Conservation (phyloP, 2,329 filamentous ascomycete genomes). For the Knoxdaviesia proteae region DNA sequence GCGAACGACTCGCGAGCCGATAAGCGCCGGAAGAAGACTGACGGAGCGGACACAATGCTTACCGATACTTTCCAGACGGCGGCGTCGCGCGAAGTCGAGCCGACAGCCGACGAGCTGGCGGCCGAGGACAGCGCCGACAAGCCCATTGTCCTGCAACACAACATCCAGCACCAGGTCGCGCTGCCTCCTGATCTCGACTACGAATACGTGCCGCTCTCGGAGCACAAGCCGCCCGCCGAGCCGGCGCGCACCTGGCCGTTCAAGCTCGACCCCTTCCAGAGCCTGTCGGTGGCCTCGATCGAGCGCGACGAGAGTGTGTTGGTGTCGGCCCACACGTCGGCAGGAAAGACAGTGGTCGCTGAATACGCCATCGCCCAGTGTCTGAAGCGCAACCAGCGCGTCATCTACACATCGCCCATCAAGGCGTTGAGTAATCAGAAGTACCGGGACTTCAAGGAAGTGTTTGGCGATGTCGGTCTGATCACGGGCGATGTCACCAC, state of each 20-base stretch:
- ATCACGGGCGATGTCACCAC: slow-evolving; percentile 99
- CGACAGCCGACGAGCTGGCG: slow-evolving; percentile 2
- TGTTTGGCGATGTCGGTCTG: slow-evolving; percentile 89
- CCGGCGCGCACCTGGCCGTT: slow-evolving; percentile 76
- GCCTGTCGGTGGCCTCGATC: slow-evolving; percentile 82
- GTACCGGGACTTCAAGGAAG: slow-evolving; percentile 84
- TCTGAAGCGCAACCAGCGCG: slow-evolving; percentile 88
- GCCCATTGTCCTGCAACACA: slow-evolving; percentile 73
- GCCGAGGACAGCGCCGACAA: slow-evolving; percentile 22
- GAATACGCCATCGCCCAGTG: slow-evolving; percentile 98
- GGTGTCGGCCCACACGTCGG: slow-evolving; percentile 91
- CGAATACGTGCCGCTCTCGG: slow-evolving; percentile 81
- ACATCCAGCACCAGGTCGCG: slow-evolving; percentile 95
- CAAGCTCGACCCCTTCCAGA: slow-evolving; percentile 92
- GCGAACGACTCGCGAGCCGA: slow-evolving; percentile 13
- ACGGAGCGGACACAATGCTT: slow-evolving; percentile 50
- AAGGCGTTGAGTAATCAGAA: slow-evolving; percentile 98
- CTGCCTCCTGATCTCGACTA: slow-evolving; percentile 86
- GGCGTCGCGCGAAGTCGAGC: slow-evolving; percentile 60
- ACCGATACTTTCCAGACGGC: slow-evolving; percentile 91
- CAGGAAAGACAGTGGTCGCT: slow-evolving; percentile 93
- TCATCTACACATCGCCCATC: slow-evolving; percentile 98
- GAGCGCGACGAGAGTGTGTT: slow-evolving; percentile 90
- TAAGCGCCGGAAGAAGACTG: slow-evolving; percentile 44
- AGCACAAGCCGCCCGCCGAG: slow-evolving; percentile 75